phyloP scores from a whole-genome alignment of 2,329 filamentous ascomycete genomes.

The Trichoderma afroharzianum region DNA sequence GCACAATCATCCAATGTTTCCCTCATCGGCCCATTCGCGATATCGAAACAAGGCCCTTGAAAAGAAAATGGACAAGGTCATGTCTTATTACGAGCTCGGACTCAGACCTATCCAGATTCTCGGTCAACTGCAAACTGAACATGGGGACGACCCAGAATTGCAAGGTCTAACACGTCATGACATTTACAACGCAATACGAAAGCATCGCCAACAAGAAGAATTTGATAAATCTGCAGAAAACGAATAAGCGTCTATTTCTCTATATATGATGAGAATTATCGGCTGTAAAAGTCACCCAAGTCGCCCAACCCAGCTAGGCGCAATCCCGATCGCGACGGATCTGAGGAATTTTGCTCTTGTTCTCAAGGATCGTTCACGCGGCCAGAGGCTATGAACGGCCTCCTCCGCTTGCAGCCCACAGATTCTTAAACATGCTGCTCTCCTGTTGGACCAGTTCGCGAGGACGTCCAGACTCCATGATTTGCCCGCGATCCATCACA shows the following conservation, averaged over 20 bases:
- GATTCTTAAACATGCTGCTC: conserved; percentile 22
- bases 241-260: neutral
- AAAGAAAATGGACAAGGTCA: neutral
- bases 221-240: neutral
- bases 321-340: neutral
- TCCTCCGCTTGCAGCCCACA: conserved; percentile 15
- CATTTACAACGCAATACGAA: neutral
- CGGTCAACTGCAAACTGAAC: neutral
- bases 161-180: neutral
- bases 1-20: neutral
- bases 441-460: conserved; percentile 23
- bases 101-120: neutral
- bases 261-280: neutral
- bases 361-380: neutral
- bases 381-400: neutral
- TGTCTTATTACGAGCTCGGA: neutral
- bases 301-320: neutral
- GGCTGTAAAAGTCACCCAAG: neutral
- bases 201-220: neutral
- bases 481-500: conserved; percentile 28
- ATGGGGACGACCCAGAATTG: neutral
- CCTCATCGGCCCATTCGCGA: neutral
- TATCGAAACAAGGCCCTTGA: neutral
- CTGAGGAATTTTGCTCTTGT: neutral
- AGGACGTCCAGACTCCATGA: conserved; percentile 28